phyloP scores from a whole-genome alignment of 2,329 filamentous ascomycete genomes.

The Alternaria tenuissima region DNA sequence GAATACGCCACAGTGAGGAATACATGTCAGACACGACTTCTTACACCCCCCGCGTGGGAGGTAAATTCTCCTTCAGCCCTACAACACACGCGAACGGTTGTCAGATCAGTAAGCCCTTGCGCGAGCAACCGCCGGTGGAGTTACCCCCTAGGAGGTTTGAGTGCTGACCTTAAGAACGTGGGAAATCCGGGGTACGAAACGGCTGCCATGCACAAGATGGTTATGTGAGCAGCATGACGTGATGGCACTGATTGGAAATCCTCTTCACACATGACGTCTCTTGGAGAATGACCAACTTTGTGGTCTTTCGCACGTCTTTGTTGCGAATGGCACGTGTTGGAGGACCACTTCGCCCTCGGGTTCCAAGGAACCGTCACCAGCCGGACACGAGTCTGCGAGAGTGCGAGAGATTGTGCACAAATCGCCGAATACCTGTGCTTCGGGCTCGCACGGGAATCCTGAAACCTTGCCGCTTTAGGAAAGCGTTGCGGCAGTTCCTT shows the following conservation, averaged over 20 bases:
- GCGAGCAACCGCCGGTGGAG: constrained; percentile 32
- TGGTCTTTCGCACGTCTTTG: background rate
- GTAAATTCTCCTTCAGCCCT: constrained; percentile 26
- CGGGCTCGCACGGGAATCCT: constrained; percentile 12
- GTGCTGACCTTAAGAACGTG: constrained; percentile 29
- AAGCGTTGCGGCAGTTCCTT: constrained; percentile 22
- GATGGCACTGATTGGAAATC: background rate
- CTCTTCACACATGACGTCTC: background rate
- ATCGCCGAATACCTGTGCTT: constrained; percentile 15
- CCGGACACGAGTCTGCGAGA: background rate
- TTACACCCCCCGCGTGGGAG: constrained; percentile 27
- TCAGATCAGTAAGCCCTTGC: constrained; percentile 39
- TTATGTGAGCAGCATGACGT: constrained; percentile 1
- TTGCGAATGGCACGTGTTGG: background rate
- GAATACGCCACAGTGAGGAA: background rate
- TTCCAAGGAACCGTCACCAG: background rate
- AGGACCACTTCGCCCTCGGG: constrained; percentile 1
- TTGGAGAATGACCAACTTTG: background rate
- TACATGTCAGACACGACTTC: constrained; percentile 2
- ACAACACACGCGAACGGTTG: constrained; percentile 20
- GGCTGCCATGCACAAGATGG: background rate
- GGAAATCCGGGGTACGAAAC: constrained; percentile 26
- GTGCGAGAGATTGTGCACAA: constrained; percentile 6
- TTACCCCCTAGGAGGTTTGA: constrained; percentile 28
- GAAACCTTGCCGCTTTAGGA: constrained; percentile 15